Percentiles rank a stretch among this genome's conserved stretches.
These are phyloP conservation scores for Scolecobasidium constrictum DNA, from an alignment of 2,329 filamentous ascomycete genomes.

Conservation along the genomic window DNA sequence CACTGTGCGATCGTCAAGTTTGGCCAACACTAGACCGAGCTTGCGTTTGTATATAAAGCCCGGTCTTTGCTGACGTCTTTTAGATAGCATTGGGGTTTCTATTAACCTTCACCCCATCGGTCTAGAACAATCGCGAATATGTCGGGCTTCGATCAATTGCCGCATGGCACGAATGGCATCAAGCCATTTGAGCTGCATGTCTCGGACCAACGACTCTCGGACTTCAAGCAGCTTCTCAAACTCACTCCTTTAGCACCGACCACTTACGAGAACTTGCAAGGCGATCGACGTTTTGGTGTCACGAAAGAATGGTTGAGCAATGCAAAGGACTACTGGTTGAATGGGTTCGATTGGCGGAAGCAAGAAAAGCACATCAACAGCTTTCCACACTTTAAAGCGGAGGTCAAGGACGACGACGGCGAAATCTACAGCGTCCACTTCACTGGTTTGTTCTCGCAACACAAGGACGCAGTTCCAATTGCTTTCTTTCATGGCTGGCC, in stretches of 20 bases:
- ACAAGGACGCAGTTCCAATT: conserved; percentile 39
- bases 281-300: conserved; percentile 6
- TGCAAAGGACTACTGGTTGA: conserved; percentile 11
- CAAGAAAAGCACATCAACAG: conserved; percentile 11
- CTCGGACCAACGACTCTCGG: neutral
- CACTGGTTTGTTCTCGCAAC: conserved; percentile 41
- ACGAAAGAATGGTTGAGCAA: conserved; percentile 8
- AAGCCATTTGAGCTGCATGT: neutral
- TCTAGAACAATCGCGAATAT: no score
- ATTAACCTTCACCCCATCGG: no score
- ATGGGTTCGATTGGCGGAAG: conserved; percentile 12
- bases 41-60: no score
- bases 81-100: no score
- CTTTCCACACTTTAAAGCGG: conserved; percentile 12
- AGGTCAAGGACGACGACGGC: conserved; percentile 8
- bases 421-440: conserved; percentile 34
- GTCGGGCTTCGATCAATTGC: no score
- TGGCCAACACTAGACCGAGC: no score
- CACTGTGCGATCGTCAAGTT: no score
- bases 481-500: conserved; percentile 46
- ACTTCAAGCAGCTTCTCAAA: neutral
- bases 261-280: neutral
- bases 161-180: no score
- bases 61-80: no score
- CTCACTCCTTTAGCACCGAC: neutral